Conservation (phyloP, 2,329 filamentous ascomycete genomes). For the Myriosclerotinia curreyana region DNA sequence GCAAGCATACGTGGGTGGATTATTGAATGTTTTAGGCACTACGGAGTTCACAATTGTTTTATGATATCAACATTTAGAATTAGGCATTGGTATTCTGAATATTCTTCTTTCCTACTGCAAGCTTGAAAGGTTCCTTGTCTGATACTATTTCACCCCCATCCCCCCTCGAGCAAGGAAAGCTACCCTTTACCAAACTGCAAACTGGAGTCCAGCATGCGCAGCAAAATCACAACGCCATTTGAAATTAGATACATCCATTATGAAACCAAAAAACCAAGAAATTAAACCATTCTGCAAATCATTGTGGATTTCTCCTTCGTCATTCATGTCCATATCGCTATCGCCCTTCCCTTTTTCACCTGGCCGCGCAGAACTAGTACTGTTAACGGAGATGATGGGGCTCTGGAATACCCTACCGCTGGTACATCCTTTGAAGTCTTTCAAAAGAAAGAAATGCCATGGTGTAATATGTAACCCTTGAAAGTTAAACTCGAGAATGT, state of each 20-base stretch:
- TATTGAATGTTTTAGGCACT: background rate
- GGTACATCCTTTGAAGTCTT: too few relatives aligned
- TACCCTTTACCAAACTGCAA: background rate
- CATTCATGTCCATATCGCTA: too few relatives aligned
- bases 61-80: slow-evolving; percentile 5
- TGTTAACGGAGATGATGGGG: too few relatives aligned
- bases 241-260: background rate
- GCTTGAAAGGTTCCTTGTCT: background rate
- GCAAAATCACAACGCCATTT: background rate
- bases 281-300: background rate
- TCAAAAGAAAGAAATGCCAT: too few relatives aligned
- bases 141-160: background rate
- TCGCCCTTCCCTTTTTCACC: too few relatives aligned
- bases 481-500: too few relatives aligned
- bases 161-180: background rate
- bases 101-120: background rate
- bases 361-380: too few relatives aligned
- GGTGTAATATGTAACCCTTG: too few relatives aligned
- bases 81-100: slow-evolving; percentile 3
- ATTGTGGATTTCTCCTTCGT: background rate
- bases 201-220: background rate
- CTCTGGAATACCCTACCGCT: too few relatives aligned
- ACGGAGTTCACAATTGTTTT: background rate
- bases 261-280: background rate
- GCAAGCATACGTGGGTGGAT: background rate